A percentile compares a stretch with the other conserved stretches of the same genome.
phyloP scores from a whole-genome alignment of 345 rosid species.

The Murraya koenigii region DNA sequence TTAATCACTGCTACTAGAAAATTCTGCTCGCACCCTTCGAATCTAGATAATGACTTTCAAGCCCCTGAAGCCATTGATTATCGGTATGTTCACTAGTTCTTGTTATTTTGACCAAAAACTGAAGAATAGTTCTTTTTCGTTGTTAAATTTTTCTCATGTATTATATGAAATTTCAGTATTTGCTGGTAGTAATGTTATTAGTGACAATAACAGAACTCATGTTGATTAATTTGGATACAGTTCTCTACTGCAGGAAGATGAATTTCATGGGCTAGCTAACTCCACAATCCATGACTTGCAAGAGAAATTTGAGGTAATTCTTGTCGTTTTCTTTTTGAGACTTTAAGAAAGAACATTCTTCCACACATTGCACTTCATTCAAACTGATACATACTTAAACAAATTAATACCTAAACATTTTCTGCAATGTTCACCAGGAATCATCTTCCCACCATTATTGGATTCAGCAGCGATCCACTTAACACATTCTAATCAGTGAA shows the following conservation, averaged over 20 bases:
- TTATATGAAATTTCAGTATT: not conserved
- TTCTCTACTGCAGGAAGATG: slow-evolving; percentile 76
- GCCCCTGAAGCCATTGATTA: slow-evolving; percentile 58
- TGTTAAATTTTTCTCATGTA: not conserved
- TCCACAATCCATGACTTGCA: slow-evolving; percentile 67
- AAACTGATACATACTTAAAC: not conserved
- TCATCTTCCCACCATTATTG: not conserved
- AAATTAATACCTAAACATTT: not conserved
- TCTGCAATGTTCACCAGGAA: not conserved
- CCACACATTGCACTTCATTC: not conserved
- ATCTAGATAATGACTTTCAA: slow-evolving; percentile 24
- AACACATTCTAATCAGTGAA: not conserved
- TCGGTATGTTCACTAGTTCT: slow-evolving; percentile 26
- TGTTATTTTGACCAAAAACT: not conserved
- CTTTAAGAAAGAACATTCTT: not conserved
- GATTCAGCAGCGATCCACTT: not conserved
- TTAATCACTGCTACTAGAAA: slow-evolving; percentile 30
- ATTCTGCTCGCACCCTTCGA: slow-evolving; percentile 43
- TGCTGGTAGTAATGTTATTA: not conserved
- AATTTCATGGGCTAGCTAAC: slow-evolving; percentile 77
- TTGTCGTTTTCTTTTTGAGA: not conserved
- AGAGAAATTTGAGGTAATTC: slow-evolving; percentile 70
- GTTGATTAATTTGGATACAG: slow-evolving; percentile 45
- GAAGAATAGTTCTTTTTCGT: not conserved
- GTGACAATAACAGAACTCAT: slow-evolving; percentile 8